A percentile compares a stretch with the other conserved stretches of the same genome.
Conservation (phyloP, 495 filamentous ascomycete genomes). For the Alectoria sarmentosa region DNA sequence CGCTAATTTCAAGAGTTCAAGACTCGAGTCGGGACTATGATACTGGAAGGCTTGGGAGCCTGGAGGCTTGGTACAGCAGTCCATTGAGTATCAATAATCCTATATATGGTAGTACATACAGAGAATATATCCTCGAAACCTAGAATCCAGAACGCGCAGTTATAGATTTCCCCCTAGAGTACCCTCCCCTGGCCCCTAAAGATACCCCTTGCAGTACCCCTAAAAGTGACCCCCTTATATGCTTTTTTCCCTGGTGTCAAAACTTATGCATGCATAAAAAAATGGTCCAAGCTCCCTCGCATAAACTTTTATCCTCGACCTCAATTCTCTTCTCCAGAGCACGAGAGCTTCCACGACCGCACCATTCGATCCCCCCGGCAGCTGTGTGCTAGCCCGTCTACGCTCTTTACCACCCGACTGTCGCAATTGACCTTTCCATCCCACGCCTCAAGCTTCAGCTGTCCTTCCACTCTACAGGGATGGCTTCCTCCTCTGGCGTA, state of each 20-base stretch:
- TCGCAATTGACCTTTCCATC: conserved; percentile 17
- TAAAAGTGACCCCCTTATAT: no score
- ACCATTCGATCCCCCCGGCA: neutral
- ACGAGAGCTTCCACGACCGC: neutral
- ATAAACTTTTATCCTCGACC: conserved; percentile 8
- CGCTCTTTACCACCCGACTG: conserved; percentile 3
- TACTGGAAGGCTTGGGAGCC: no score
- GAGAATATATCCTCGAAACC: no score
- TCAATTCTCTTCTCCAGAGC: conserved; percentile 3
- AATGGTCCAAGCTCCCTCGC: neutral
- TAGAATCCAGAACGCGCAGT: no score
- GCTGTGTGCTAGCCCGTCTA: neutral
- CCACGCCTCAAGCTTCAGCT: conserved; percentile 21
- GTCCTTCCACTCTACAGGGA: conserved; percentile 13
- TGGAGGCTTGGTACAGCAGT: no score
- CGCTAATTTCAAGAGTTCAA: no score
- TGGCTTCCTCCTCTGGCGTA: conserved; percentile 32
- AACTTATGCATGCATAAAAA: conserved; percentile 17
- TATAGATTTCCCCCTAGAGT: no score
- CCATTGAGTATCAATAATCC: no score
- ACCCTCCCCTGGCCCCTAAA: no score
- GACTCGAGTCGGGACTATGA: no score
- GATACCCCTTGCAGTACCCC: no score
- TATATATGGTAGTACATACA: no score
- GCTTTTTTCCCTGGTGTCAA: neutral